Percentiles rank a stretch among this genome's conserved stretches.
These are phyloP conservation scores for Boletus edulis DNA, from an alignment of 768 basidiomycete species.

Conservation along the genomic window DNA sequence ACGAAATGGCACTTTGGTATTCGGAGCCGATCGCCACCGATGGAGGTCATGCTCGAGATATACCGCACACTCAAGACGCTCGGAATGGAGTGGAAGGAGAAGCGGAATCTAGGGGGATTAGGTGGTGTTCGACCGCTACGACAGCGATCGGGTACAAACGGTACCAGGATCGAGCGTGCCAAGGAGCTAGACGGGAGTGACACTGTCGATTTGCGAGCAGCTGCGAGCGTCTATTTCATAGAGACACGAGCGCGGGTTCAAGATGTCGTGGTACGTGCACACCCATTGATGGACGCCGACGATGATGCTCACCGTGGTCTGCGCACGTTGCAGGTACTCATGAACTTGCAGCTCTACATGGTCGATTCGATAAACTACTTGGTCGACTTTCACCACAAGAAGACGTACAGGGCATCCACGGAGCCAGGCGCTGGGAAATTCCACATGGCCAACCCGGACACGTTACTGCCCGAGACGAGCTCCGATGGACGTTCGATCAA, in stretches of 20 bases:
- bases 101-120: constrained; percentile 71
- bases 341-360: constrained; percentile 97
- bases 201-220: constrained; percentile 60
- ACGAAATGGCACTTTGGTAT: constrained; percentile 99
- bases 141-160: constrained; percentile 32
- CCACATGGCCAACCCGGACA: constrained; percentile 50
- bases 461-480: constrained; percentile 41
- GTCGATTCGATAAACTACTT: constrained; percentile 95
- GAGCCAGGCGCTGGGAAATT: constrained; percentile 69
- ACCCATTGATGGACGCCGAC: neutral
- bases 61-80: constrained; percentile 87
- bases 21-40: constrained; percentile 87
- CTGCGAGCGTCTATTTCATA: constrained; percentile 85
- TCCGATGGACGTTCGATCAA: constrained; percentile 60
- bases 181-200: constrained; percentile 59
- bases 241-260: constrained; percentile 89
- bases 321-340: constrained; percentile 61
- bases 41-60: constrained; percentile 99
- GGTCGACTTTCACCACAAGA: constrained; percentile 98
- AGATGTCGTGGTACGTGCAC: constrained; percentile 77
- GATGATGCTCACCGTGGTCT: neutral
- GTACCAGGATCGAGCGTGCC: constrained; percentile 58
- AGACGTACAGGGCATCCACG: constrained; percentile 77
- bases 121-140: constrained; percentile 45
- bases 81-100: constrained; percentile 98